Evolutionary conservation across 257 asterid species (phyloP), one percentile per base, ranked within the genome.

Genomic region (Datura wrightii): DNA sequence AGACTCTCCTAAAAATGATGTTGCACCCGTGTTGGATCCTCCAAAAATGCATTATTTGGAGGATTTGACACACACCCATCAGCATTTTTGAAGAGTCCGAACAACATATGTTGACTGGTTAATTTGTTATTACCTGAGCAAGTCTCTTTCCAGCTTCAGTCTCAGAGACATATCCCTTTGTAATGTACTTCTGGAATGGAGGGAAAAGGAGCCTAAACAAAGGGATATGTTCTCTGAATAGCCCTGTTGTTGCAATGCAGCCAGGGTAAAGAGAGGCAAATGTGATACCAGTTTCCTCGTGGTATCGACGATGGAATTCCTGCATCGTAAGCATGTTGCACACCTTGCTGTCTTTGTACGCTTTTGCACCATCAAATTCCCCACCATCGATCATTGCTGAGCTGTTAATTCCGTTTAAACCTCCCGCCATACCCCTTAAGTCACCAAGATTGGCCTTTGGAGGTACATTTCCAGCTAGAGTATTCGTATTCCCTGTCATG

Each of bases 271-370:
- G 97, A 74, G 98, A 94, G 0, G 98, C 90, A 83, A 94, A 96
- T 2, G 96, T 89, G 90, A 96, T 93, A 55, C 98, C 98, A 0
- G 99, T 96, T 2, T 96, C 98, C 86, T 94, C 97, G 9, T 96
- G 97, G 90, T 90, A 94, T 11, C 97, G 92, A 0, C 94, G 91
- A 92, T 96, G 99, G 63, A 96, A 93, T 76, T 94, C 99, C 74
- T 96, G 99, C 99, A 94, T 96, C 1, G 96, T 92, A 65, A 96
- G 94, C 99, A 96, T 94, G 89, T 96, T 96, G 92, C 99, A 96
- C 79, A 96, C 98, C 69, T 96, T 96, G 92, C 99, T 96, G 80
- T 96, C 99, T 88, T 96, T 96, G 90, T 96, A 96, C 0, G 99
- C 99, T 87, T 96, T 96, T 2, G 99, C 99, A 4, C 99, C 99